A percentile compares a stretch with the other conserved stretches of the same genome.
phyloP scores from a whole-genome alignment of 139 green algal genomes.

The Edaphochlamys debaryana region DNA sequence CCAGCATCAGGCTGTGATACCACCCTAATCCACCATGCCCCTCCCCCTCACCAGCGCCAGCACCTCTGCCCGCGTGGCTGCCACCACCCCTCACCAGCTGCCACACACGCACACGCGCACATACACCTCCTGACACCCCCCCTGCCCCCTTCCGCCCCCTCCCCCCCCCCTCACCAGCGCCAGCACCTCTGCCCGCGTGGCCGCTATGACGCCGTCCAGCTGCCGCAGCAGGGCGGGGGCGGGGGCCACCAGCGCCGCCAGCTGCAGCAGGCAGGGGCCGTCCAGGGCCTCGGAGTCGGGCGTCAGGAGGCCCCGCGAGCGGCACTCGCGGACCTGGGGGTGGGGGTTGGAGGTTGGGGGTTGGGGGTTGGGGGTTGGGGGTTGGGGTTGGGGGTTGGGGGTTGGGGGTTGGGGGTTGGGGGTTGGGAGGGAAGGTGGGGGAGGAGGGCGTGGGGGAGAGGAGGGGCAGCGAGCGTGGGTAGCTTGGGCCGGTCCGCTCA shows the following conservation, averaged over 20 bases:
- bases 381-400: background rate
- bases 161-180: background rate
- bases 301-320: background rate
- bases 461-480: too few relatives aligned
- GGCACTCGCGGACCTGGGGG: constrained; percentile 1
- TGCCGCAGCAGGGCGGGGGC: background rate
- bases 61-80: too few relatives aligned
- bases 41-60: too few relatives aligned
- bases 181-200: background rate
- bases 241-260: constrained; percentile 26
- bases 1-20: too few relatives aligned
- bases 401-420: too few relatives aligned
- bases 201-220: background rate
- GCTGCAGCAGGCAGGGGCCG: constrained; percentile 1
- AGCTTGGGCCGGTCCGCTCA: too few relatives aligned
- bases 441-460: too few relatives aligned
- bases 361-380: background rate
- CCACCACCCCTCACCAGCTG: too few relatives aligned
- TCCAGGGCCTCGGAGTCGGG: constrained; percentile 18
- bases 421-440: too few relatives aligned
- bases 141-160: background rate
- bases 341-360: too few relatives aligned
- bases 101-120: too few relatives aligned
- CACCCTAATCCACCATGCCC: too few relatives aligned
- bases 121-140: background rate